Base-by-base conservation (phyloP, 768 basidiomycete genomes). In the Calocera cornea region DNA sequence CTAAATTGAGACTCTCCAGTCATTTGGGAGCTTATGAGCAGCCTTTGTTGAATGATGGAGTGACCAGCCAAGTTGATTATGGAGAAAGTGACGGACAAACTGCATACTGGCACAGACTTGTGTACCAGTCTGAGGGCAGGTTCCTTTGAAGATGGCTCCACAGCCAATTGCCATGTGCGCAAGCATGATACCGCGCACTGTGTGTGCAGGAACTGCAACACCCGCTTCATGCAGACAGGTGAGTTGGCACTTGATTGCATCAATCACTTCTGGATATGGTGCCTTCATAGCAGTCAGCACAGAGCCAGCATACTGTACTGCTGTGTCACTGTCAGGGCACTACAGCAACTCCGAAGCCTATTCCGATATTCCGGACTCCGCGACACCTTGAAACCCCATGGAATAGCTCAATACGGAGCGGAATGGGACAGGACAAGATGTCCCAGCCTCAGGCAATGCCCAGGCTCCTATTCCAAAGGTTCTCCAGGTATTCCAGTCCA, bases 221-320 rank as follows among this genome's bases (percentile, higher is more conserved):
- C 73, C 70, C 0, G 72, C 34, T 1, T n/a, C 64, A 7, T 72
- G 68, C 17, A 74, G 54, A 19, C 29, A 65, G 11, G 17, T 12
- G 1, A 74, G 69, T 27, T 66, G 66, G 12, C 41, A 64, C 38
- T 69, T 70, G 65, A 74, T 68, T 10, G 65, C 44, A 14, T 65
- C 36, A 3, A 71, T 65, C 44, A 74, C 54, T 5, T 67, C 69
- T 1, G 73, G 73, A 65, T 68, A 69, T 81, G 68, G 70, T 72
- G 36, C 36, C 36, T 38, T 5, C 14, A 38, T 38, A 5, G 5
- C 7, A 5, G 36, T 38, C 14, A 38, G 36, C 14, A 38, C 36
- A 38, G 36, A 14, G 7, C 14, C 7, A 5, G 36, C 36, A 38
- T 5, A 5, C 36, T 38, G 36, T 5, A 38, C n/a, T n/a, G n/a